Conservation (phyloP, 192 early-diverging fungal genomes). For the Umbelopsis sp. region DNA sequence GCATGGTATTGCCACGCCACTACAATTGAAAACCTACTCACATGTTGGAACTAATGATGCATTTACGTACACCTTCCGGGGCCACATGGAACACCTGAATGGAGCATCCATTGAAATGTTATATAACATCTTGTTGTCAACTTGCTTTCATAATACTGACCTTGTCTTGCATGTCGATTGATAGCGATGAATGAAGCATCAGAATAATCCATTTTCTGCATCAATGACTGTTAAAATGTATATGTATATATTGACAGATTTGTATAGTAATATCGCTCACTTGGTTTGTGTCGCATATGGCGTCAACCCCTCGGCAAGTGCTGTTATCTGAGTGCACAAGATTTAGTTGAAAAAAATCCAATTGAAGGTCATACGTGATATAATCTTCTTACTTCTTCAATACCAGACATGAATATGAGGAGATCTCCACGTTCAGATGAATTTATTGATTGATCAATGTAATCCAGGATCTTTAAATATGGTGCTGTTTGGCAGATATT, state of each 20-base stretch:
- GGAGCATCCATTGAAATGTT: neutral
- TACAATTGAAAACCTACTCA: slow-evolving; percentile 19
- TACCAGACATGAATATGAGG: slow-evolving; percentile 65
- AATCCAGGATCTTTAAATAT: slow-evolving; percentile 59
- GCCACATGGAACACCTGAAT: slow-evolving; percentile 59
- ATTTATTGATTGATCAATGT: slow-evolving; percentile 61
- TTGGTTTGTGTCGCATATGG: slow-evolving; percentile 58
- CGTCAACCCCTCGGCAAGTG: slow-evolving; percentile 52
- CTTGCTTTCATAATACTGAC: slow-evolving; percentile 2
- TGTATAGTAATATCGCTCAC: slow-evolving; percentile 30
- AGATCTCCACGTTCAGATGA: slow-evolving; percentile 61
- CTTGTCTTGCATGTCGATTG: slow-evolving; percentile 70
- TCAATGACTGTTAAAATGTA: neutral
- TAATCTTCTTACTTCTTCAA: slow-evolving; percentile 50
- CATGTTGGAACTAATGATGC: slow-evolving; percentile 66
- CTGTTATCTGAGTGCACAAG: slow-evolving; percentile 35
- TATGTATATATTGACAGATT: no score
- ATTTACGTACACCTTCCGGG: slow-evolving; percentile 60
- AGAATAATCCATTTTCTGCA: slow-evolving; percentile 66
- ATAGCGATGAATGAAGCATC: slow-evolving; percentile 61
- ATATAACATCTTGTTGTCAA: no score
- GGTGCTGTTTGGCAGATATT: slow-evolving; percentile 39
- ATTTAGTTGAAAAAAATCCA: no score
- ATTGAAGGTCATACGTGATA: no score
- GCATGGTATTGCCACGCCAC: neutral